Evolutionary conservation across 306 rosid genomes (phyloP), one percentile per base, ranked within the genome.

Genomic region (Vachellia collinsii): DNA sequence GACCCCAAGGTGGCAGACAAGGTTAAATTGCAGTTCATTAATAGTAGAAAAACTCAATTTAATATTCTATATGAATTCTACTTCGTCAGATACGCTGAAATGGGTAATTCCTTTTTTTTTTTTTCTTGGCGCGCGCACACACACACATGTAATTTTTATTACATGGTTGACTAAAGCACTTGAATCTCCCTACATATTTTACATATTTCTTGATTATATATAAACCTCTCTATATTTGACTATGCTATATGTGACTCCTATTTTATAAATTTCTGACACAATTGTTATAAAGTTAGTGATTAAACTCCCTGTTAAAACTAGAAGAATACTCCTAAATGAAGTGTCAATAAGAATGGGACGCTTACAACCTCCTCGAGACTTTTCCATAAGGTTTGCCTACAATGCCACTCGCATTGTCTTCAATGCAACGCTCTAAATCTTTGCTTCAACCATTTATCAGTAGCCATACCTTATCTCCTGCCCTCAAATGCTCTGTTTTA

Each of bases 1-100:
- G 81, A 86, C 22, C 83, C 91, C 48, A 86, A 88, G 70, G n/a
- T 86, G n/a, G 93, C 86, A 3, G 92, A 84, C 9, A 94, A 94
- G 91, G 98, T 62, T 13, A 71, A 53, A n/a, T 62, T 54, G n/a
- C 12, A 42, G 19, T 36, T 53, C 53, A 9, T 12, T 37, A 38
- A 20, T 38, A 10, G 34, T n/a, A 20, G 36, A 68, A 68, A 41
- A 53, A n/a, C 20, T 41, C 41, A 72, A 22, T 82, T 51, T 1
- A 17, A 38, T 50, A 58, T 14, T 59, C 6, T 64, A 11, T 43
- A 11, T 50, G 36, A 37, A 17, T 73, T 43, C 46, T 53, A 37
- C 43, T 37, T 14, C 19, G 2, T 23, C 11, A 17, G 13, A 29
- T 71, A 12, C 53, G 3, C 7, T 13, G 4, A 34, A 72, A 17